These are phyloP conservation scores for Poronia punctata DNA, from an alignment of 495 filamentous ascomycete genomes.

Conservation along the genomic window DNA sequence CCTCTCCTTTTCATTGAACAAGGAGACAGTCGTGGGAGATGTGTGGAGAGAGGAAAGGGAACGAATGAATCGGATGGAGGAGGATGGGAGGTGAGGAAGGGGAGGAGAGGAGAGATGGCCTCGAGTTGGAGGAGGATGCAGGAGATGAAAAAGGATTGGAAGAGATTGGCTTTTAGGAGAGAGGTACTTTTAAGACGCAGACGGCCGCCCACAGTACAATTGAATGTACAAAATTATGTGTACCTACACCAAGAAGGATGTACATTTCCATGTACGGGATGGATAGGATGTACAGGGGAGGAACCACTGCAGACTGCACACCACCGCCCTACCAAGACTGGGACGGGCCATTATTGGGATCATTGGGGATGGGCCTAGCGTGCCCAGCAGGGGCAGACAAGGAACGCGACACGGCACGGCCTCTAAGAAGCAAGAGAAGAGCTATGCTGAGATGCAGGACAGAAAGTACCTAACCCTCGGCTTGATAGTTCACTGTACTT, in stretches of 20 bases:
- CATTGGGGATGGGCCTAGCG: neutral
- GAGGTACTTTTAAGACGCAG: slow-evolving; percentile 46
- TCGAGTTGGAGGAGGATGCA: slow-evolving; percentile 51
- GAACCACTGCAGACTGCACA: slow-evolving; percentile 10
- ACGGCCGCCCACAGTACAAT: slow-evolving; percentile 11
- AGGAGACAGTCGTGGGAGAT: slow-evolving; percentile 30
- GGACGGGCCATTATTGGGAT: slow-evolving; percentile 22
- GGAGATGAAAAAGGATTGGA: slow-evolving; percentile 49
- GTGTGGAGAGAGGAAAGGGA: slow-evolving; percentile 24
- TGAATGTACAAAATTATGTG: slow-evolving; percentile 17
- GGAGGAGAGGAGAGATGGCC: slow-evolving; percentile 48
- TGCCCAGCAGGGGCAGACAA: slow-evolving; percentile 3
- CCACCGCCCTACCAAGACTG: slow-evolving; percentile 20
- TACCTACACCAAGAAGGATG: too few species aligned
- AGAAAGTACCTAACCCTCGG: slow-evolving; percentile 5
- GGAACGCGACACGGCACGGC: slow-evolving; percentile 11
- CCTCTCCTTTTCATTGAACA: slow-evolving; percentile 37
- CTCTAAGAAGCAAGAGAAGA: slow-evolving; percentile 12
- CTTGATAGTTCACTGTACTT: too few species aligned
- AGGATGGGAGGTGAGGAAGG: slow-evolving; percentile 38
- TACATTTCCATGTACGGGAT: slow-evolving; percentile 9
- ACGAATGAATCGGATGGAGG: slow-evolving; percentile 53
- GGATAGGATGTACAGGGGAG: slow-evolving; percentile 1
- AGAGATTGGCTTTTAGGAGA: slow-evolving; percentile 37
- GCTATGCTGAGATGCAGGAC: slow-evolving; percentile 10